Evolutionary conservation across 805 yeast species (phyloP).

Genomic region (Schwanniomyces occidentalis): DNA sequence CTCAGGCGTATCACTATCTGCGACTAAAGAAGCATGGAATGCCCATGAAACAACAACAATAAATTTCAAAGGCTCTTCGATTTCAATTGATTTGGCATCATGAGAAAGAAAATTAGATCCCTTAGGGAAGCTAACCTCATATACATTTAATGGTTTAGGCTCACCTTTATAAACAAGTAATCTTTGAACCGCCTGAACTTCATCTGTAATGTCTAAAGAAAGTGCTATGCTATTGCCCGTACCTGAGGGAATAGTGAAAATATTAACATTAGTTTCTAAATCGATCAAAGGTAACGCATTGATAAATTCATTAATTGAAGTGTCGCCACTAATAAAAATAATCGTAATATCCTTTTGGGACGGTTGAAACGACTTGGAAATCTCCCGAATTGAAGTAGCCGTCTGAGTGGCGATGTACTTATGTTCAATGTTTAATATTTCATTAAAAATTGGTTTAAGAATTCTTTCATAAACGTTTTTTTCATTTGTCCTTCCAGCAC

Average conservation of each 20-base stretch:
- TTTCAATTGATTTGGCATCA: constrained; percentile 15
- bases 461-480: constrained; percentile 41
- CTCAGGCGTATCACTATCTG: constrained; percentile 72
- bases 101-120: constrained; percentile 22
- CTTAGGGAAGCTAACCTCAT: constrained; percentile 44
- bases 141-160: constrained; percentile 41
- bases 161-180: constrained; percentile 15
- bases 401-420: constrained; percentile 45
- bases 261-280: constrained; percentile 12
- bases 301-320: constrained; percentile 75
- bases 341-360: constrained; percentile 36
- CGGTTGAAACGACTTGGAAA: constrained; percentile 33
- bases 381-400: constrained; percentile 36
- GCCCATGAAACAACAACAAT: constrained; percentile 81
- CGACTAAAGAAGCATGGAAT: constrained; percentile 82
- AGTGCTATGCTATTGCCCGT: constrained; percentile 82
- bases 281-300: constrained; percentile 40
- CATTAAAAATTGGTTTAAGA: constrained; percentile 48
- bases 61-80: constrained; percentile 30
- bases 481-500: constrained; percentile 36
- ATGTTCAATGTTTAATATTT: constrained; percentile 33
- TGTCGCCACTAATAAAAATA: constrained; percentile 80
- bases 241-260: constrained; percentile 67
- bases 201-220: constrained; percentile 48
- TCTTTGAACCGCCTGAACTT: constrained; percentile 15